These are phyloP conservation scores for Penicillium antarcticum DNA, from an alignment of 495 filamentous ascomycete genomes.

Conservation along the genomic window DNA sequence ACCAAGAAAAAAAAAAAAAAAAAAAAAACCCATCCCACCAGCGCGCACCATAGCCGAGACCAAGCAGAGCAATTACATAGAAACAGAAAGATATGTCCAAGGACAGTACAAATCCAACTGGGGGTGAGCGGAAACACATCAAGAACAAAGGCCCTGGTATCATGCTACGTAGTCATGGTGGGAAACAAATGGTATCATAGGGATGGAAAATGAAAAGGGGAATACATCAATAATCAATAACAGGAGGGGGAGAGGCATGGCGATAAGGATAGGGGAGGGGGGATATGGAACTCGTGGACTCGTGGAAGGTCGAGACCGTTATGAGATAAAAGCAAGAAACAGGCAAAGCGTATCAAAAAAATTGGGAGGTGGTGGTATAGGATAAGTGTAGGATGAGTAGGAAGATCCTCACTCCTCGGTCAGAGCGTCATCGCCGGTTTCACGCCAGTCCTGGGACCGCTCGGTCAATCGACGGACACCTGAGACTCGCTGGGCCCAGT, in stretches of 20 bases:
- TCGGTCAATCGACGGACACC: slow-evolving; percentile 78
- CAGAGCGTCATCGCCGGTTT: slow-evolving; percentile 76
- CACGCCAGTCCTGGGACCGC: slow-evolving; percentile 79
- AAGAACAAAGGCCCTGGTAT: slow-evolving; percentile 37
- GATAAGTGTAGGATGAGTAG: neutral
- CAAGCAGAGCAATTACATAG: slow-evolving; percentile 17
- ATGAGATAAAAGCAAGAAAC: slow-evolving; percentile 3
- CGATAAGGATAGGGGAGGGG: neutral
- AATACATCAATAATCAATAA: neutral
- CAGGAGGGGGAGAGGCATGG: neutral
- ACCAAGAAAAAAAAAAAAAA: neutral
- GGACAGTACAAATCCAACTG: slow-evolving; percentile 15
- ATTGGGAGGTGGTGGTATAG: slow-evolving; percentile 6
- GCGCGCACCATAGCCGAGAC: slow-evolving; percentile 17
- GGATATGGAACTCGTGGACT: neutral
- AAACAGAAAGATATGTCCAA: slow-evolving; percentile 18
- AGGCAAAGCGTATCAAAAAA: neutral
- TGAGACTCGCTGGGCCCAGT: slow-evolving; percentile 77
- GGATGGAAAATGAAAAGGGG: slow-evolving; percentile 6
- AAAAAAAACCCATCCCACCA: slow-evolving; percentile 13
- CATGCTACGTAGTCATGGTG: slow-evolving; percentile 40
- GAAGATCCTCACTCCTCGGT: slow-evolving; percentile 63
- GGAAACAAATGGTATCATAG: slow-evolving; percentile 49
- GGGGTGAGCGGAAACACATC: slow-evolving; percentile 15
- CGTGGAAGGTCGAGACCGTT: neutral